phyloP scores from a whole-genome alignment of 2,329 filamentous ascomycete species.

The Emmonsiellopsis sp. region DNA sequence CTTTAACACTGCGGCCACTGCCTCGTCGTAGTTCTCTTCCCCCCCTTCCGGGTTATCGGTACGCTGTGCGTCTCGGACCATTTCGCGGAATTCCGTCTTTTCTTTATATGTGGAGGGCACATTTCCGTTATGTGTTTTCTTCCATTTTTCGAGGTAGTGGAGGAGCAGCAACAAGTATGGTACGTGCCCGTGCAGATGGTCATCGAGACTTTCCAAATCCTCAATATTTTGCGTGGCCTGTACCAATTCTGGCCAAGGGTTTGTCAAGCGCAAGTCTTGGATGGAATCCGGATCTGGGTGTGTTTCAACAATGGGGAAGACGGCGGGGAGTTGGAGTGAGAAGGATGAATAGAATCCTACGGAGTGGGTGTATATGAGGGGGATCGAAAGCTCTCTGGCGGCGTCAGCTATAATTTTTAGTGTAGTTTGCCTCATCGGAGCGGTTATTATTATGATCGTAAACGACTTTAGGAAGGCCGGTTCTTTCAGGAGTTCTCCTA shows the following conservation, averaged over 20 bases:
- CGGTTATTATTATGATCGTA: conserved; percentile 52
- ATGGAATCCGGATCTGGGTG: conserved; percentile 82
- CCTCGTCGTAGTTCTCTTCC: conserved; percentile 97
- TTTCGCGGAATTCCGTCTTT: conserved; percentile 70
- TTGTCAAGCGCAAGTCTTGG: conserved; percentile 72
- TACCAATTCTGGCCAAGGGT: conserved; percentile 74
- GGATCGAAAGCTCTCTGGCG: conserved; percentile 51
- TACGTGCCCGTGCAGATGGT: conserved; percentile 82
- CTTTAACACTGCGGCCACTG: conserved; percentile 76
- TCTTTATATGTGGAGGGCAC: conserved; percentile 69
- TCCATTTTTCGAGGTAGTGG: conserved; percentile 76
- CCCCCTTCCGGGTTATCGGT: conserved; percentile 70
- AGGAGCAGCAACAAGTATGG: conserved; percentile 78
- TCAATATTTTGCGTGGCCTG: conserved; percentile 56
- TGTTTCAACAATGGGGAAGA: conserved; percentile 88
- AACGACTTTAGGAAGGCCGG: conserved; percentile 36
- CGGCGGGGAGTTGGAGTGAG: conserved; percentile 63
- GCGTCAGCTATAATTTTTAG: conserved; percentile 43
- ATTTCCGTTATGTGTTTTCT: conserved; percentile 55
- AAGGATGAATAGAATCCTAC: conserved; percentile 88
- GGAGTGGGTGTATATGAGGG: conserved; percentile 76
- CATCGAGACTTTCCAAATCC: conserved; percentile 58
- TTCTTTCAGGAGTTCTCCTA: conserved; percentile 28
- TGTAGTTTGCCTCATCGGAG: conserved; percentile 46
- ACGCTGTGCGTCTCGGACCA: conserved; percentile 58